These are phyloP conservation scores for Carnegiea gigantea DNA, from an alignment of 179 eudicot species.

Conservation along the genomic window DNA sequence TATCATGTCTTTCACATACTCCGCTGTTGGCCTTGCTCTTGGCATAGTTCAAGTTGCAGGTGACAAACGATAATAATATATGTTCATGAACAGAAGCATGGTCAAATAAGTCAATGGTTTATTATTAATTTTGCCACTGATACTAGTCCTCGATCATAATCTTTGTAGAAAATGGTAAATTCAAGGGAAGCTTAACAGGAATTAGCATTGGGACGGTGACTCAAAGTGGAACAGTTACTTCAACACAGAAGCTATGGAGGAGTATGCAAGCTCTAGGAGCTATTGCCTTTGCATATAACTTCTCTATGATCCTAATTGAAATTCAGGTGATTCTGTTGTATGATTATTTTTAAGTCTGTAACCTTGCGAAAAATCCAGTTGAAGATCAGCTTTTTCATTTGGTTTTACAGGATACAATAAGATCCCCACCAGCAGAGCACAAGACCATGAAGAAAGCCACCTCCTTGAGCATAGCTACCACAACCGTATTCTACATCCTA, in stretches of 20 bases:
- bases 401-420: slow-evolving; percentile 23
- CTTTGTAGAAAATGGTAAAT: slow-evolving; percentile 27
- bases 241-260: slow-evolving; percentile 34
- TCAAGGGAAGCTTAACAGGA: slow-evolving; percentile 37
- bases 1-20: slow-evolving; percentile 46
- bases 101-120: too few relatives aligned
- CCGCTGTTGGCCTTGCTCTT: slow-evolving; percentile 40
- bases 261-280: slow-evolving; percentile 38
- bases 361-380: background rate
- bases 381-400: background rate
- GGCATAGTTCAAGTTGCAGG: slow-evolving; percentile 36
- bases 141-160: background rate
- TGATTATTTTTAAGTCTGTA: background rate
- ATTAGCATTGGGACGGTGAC: slow-evolving; percentile 33
- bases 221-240: slow-evolving; percentile 23
- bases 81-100: background rate
- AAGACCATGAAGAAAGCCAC: slow-evolving; percentile 38
- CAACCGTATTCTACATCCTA: slow-evolving; percentile 10
- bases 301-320: slow-evolving; percentile 35
- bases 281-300: slow-evolving; percentile 38
- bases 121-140: background rate
- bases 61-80: background rate
- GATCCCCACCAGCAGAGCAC: slow-evolving; percentile 32
- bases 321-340: slow-evolving; percentile 28
- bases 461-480: background rate